Conservation (phyloP, 306 rosid species). For the Sophora flavescens region DNA sequence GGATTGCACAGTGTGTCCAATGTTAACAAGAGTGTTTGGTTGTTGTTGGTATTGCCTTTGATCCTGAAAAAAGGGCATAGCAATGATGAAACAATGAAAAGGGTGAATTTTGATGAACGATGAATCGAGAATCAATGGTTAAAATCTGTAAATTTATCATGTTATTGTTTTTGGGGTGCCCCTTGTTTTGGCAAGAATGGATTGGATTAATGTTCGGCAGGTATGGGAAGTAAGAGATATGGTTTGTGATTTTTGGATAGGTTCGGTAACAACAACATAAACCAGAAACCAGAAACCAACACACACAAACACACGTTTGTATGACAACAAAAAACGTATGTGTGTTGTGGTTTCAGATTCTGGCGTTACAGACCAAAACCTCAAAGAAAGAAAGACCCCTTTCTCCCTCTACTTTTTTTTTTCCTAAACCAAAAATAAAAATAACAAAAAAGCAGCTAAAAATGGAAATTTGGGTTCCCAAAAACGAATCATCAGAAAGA, state of each 20-base stretch:
- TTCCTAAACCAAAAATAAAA: background rate
- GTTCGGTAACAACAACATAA: constrained; percentile 16
- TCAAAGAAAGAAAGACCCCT: constrained; percentile 27
- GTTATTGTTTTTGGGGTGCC: background rate
- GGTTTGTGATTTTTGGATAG: background rate
- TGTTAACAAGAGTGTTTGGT: background rate
- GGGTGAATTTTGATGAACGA: constrained; percentile 17
- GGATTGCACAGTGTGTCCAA: constrained; percentile 4
- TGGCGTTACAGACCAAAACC: constrained; percentile 34
- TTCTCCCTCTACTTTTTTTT: constrained; percentile 15
- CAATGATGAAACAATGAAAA: constrained; percentile 23
- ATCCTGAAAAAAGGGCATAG: constrained; percentile 18
- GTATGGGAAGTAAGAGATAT: background rate
- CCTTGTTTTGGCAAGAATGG: constrained; percentile 14
- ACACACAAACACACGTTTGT: background rate
- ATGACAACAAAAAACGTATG: background rate
- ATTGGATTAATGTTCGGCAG: constrained; percentile 45
- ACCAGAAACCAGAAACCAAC: constrained; percentile 34
- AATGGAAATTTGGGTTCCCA: background rate
- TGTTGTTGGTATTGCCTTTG: background rate
- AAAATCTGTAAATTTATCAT: constrained; percentile 17
- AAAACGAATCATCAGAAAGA: constrained; percentile 11
- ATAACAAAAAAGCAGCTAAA: background rate
- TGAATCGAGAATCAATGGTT: constrained; percentile 37
- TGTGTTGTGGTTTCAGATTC: constrained; percentile 37